phyloP scores from a whole-genome alignment of 352 stramenopile genomes.

The Phytophthora ohioensis region DNA sequence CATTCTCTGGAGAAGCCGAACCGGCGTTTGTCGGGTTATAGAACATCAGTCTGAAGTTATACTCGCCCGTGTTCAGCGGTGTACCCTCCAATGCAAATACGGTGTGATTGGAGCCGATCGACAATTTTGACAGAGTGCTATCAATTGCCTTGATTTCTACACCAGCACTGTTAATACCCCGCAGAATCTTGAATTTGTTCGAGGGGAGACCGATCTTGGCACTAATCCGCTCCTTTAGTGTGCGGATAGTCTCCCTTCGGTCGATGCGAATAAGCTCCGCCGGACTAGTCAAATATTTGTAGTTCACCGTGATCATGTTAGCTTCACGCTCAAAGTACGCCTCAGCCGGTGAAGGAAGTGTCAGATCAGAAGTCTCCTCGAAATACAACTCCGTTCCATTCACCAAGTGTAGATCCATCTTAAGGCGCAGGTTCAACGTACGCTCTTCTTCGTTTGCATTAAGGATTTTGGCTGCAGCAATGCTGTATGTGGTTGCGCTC shows the following conservation, averaged over 20 bases:
- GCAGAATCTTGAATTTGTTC: constrained; percentile 82
- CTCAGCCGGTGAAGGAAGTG: constrained; percentile 57
- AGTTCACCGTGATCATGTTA: constrained; percentile 84
- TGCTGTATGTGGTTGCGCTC: constrained; percentile 70
- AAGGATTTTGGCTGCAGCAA: constrained; percentile 70
- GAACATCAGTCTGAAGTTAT: constrained; percentile 80
- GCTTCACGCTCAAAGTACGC: constrained; percentile 78
- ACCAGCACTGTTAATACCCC: constrained; percentile 68
- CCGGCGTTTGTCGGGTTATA: constrained; percentile 39
- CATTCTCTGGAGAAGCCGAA: constrained; percentile 12
- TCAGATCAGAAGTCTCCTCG: constrained; percentile 66
- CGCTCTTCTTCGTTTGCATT: constrained; percentile 57
- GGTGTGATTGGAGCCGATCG: constrained; percentile 72
- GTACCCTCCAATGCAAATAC: constrained; percentile 74
- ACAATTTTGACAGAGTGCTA: constrained; percentile 77
- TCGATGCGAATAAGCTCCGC: constrained; percentile 75
- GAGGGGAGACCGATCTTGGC: constrained; percentile 51
- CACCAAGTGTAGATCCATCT: constrained; percentile 70
- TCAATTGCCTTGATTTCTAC: constrained; percentile 88
- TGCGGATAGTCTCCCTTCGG: constrained; percentile 67
- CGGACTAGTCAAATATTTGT: constrained; percentile 59
- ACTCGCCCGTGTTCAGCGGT: constrained; percentile 75
- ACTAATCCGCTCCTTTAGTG: constrained; percentile 69
- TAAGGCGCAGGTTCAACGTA: constrained; percentile 54
- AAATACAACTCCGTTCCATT: constrained; percentile 82